Conservation (phyloP, 495 filamentous ascomycete genomes). For the Xylaria nigripes region DNA sequence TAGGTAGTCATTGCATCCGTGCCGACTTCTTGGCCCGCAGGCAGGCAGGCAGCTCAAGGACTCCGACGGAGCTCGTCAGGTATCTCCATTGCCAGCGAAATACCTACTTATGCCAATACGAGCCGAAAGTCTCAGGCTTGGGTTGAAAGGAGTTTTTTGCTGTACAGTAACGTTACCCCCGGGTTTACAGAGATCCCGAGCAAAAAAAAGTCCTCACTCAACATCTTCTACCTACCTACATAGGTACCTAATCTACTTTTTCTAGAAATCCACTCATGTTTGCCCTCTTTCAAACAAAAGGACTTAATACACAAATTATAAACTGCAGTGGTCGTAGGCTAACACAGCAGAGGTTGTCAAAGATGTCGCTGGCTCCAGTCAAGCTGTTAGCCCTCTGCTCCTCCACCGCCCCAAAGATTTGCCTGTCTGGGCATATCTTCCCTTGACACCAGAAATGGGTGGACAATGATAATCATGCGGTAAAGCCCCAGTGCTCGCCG, state of each 20-base stretch:
- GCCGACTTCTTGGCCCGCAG: neutral
- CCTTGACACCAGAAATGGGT: neutral
- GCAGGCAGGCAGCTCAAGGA: neutral
- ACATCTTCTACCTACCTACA: too few species aligned
- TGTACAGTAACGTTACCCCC: too few species aligned
- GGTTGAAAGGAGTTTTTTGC: neutral
- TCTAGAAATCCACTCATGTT: too few species aligned
- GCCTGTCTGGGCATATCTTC: neutral
- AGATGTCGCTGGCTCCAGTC: neutral
- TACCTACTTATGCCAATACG: neutral
- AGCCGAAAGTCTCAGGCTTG: neutral
- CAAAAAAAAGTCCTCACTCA: too few species aligned
- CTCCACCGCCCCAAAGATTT: neutral
- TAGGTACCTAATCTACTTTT: too few species aligned
- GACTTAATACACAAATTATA: neutral
- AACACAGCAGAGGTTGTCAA: neutral
- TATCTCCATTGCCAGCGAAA: neutral
- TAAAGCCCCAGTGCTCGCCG: constrained; percentile 29
- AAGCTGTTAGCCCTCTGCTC: constrained; percentile 1
- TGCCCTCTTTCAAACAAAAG: neutral
- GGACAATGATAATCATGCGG: neutral
- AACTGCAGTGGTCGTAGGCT: neutral
- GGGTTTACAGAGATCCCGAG: too few species aligned
- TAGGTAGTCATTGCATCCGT: constrained; percentile 3
- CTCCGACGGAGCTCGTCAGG: neutral